Evolutionary conservation across 2,329 filamentous ascomycete genomes (phyloP), one percentile per base, ranked within the genome.

Genomic region (Calonectria leucothoes): DNA sequence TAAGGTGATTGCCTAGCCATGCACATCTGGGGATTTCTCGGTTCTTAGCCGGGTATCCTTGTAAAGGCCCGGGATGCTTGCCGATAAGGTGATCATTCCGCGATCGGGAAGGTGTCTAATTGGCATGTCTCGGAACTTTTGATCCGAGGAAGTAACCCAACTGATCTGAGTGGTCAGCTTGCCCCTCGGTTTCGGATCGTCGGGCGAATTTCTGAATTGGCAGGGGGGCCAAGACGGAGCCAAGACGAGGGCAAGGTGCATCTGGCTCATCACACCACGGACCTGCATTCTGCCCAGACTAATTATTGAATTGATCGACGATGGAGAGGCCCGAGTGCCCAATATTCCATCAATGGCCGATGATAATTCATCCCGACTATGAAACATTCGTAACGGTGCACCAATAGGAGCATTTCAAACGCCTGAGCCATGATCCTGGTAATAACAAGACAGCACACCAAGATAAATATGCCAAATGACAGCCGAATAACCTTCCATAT

Each of bases 121-220:
- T 61, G 55, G 55, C 33, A n/a, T n/a, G 55, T 23, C 33, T 61
- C 55, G 55, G 55, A 61, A 61, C 55, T 61, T 61, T 61, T 61
- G 55, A 17, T 23, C 33, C 37, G 55, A 27, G 35, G 15, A 25
- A 23, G 33, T 8, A 23, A 37, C 55, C 55, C 55, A 63, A 61
- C 33, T 27, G 33, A 61, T 2, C 35, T 17, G 33, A 61, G 23
- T 39, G 33, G 35, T 4, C 10, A 7, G 1, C 23, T 25, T 39
- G 5, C 55, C 33, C 14, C 33, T 61, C 35, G n/a, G 23, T 61
- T 61, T 61, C 35, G 23, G 23, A 25, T 61, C 55, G 39, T 39
- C 55, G 55, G 55, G 39, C 55, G 35, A 61, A 15, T 61, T 39
- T 39, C 55, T 61, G 23, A 61, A 39, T 39, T 37, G 15, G 55